Evolutionary conservation across 75 land plant species (phyloP).

Genomic region (Picea glauca): DNA sequence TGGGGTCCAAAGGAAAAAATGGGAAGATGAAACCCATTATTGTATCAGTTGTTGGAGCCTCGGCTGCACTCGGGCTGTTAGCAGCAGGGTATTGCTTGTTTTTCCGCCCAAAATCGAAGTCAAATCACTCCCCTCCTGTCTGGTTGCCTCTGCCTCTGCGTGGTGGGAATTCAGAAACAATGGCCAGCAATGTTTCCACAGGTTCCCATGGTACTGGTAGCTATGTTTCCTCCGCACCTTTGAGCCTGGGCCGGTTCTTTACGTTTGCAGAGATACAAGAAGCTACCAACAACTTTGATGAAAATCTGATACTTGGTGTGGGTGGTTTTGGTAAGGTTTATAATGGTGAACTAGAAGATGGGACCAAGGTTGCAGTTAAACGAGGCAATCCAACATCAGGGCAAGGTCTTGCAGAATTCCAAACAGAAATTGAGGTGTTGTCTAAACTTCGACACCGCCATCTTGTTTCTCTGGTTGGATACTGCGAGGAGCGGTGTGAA

Average conservation of each 20-base stretch:
- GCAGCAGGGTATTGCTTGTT: constrained; percentile 45
- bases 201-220: constrained; percentile 25
- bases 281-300: constrained; percentile 71
- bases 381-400: constrained; percentile 57
- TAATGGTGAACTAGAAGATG: constrained; percentile 54
- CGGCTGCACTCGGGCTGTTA: no score
- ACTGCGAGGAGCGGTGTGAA: constrained; percentile 67
- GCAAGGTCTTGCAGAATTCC: constrained; percentile 78
- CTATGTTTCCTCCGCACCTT: constrained; percentile 37
- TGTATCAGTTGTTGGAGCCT: no score
- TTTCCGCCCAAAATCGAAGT: constrained; percentile 23
- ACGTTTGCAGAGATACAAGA: constrained; percentile 59
- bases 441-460: constrained; percentile 86
- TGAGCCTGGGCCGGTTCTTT: constrained; percentile 58
- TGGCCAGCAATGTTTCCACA: constrained; percentile 30
- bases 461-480: constrained; percentile 83
- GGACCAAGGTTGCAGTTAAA: constrained; percentile 75
- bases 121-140: constrained; percentile 33
- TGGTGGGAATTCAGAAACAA: constrained; percentile 29
- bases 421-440: constrained; percentile 78
- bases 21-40: no score
- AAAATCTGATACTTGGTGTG: constrained; percentile 60
- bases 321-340: constrained; percentile 95
- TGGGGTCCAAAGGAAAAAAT: no score
- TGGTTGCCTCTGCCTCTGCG: constrained; percentile 56